These are phyloP conservation scores for Coniferiporia weirii DNA, from an alignment of 1,284 basidiomycete genomes.

Conservation along the genomic window DNA sequence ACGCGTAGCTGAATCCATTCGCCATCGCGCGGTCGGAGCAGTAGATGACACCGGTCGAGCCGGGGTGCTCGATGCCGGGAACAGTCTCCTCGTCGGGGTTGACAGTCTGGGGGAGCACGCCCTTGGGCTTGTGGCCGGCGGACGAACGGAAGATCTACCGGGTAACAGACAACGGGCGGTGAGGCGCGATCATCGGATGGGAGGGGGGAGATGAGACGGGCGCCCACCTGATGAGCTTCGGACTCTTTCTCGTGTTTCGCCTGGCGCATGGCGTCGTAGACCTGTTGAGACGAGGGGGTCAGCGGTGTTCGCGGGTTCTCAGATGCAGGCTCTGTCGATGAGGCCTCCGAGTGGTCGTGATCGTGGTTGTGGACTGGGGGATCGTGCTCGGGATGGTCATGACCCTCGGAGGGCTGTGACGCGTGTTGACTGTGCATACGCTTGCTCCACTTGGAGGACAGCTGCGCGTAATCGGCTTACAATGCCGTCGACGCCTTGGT, in stretches of 20 bases:
- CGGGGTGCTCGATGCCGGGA: conserved; percentile 75
- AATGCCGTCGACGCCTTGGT: no score
- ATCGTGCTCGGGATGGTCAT: no score
- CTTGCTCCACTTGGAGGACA: no score
- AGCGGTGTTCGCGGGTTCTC: neutral
- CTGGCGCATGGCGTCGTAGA: conserved; percentile 33
- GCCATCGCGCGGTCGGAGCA: conserved; percentile 86
- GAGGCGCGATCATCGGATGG: neutral
- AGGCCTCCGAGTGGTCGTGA: no score
- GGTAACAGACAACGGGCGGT: neutral
- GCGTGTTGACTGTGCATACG: neutral
- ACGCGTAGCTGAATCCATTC: conserved; percentile 79
- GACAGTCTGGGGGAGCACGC: conserved; percentile 56
- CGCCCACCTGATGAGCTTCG: conserved; percentile 73
- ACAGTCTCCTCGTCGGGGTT: conserved; percentile 80
- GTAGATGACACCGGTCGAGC: conserved; percentile 79
- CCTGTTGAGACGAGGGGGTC: conserved; percentile 13
- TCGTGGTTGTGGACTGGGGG: no score
- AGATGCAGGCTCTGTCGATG: no score
- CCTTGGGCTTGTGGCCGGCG: conserved; percentile 63
- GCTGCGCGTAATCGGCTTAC: no score
- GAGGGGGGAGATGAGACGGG: no score
- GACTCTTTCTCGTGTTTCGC: conserved; percentile 71
- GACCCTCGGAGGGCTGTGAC: neutral
- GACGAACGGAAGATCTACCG: conserved; percentile 63